Evolutionary conservation across 2,329 filamentous ascomycete genomes (phyloP), one percentile per base, ranked within the genome.

Genomic region (Aspergillus persii): DNA sequence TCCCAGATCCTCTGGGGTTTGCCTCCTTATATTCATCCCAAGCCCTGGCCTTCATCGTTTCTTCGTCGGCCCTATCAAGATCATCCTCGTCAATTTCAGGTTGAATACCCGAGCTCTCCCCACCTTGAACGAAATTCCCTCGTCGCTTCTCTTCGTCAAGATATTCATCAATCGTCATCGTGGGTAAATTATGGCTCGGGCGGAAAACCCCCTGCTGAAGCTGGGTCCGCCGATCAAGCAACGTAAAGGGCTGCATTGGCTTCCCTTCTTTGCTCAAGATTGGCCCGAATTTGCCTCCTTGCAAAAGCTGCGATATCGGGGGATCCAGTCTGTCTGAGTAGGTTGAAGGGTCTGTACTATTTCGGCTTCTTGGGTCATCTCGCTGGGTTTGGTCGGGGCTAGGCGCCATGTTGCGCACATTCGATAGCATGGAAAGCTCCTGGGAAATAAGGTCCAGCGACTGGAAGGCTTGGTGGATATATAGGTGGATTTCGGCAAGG

Each of bases 111-210:
- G 87, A 90, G 64, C 89, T 86, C 68, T 90, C 90, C 18, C 93
- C 93, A 31, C 93, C 95, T 71, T 97, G 90, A 57, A 98, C 91
- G 59, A 99, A 93, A 23, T 91, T 91, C 15, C 95, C 95, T 62
- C 90, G 82, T 65, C 85, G 84, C 70, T 85, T 84, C 79, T 98
- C 95, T 76, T 98, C 94, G 54, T 96, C 95, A 15, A 99, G 81
- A 71, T 98, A 99, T 78, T 99, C 95, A 68, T 99, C 95, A 62
- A 99, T 97, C 1, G 87, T 91, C 95, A 99, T 98, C 3, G 95
- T 98, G 0, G 95, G 95, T 59, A 99, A 79, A 76, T 91, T 97
- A 74, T 99, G 95, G 7, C 95, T 92, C 0, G 92, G 86, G 57
- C 91, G 84, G 76, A 99, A 99, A 0, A 99, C 94, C 2, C 89